Evolutionary conservation across 2,329 filamentous ascomycete species (phyloP).

Genomic region (Shiraia sp.): DNA sequence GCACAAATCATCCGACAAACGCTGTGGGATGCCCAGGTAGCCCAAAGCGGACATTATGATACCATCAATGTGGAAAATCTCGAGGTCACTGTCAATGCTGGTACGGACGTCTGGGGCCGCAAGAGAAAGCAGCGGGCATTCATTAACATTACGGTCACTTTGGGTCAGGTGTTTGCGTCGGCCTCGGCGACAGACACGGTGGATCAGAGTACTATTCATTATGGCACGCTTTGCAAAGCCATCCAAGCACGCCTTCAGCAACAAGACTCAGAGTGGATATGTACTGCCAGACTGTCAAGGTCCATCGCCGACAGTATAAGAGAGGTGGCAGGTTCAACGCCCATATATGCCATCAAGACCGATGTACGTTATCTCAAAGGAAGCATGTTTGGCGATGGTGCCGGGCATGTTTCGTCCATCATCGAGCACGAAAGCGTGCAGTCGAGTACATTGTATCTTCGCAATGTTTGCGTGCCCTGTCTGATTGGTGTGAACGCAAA

Average conservation of each 20-base stretch:
- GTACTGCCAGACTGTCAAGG: constrained; percentile 24
- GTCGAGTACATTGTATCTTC: constrained; percentile 53
- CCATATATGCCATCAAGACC: constrained; percentile 52
- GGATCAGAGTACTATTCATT: constrained; percentile 73
- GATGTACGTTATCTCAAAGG: constrained; percentile 68
- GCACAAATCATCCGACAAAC: constrained; percentile 17
- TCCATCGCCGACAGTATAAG: constrained; percentile 19
- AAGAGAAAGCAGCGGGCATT: constrained; percentile 64
- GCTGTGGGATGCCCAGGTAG: constrained; percentile 26
- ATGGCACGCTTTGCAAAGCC: constrained; percentile 70
- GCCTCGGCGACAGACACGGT: constrained; percentile 65
- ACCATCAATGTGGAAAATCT: constrained; percentile 66
- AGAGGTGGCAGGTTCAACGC: constrained; percentile 28
- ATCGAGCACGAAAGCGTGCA: constrained; percentile 20
- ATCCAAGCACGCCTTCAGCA: constrained; percentile 56
- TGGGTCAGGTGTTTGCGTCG: constrained; percentile 60
- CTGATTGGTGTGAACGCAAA: constrained; percentile 74
- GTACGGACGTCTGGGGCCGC: constrained; percentile 71
- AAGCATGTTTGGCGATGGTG: constrained; percentile 65
- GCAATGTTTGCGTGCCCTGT: constrained; percentile 65
- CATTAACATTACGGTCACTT: constrained; percentile 63
- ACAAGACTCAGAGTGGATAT: constrained; percentile 22
- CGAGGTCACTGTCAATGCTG: constrained; percentile 59
- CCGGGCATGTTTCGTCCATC: constrained; percentile 52
- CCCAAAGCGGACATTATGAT: constrained; percentile 32